Conservation (phyloP, 768 basidiomycete species). For the Leccinum uliginosum region DNA sequence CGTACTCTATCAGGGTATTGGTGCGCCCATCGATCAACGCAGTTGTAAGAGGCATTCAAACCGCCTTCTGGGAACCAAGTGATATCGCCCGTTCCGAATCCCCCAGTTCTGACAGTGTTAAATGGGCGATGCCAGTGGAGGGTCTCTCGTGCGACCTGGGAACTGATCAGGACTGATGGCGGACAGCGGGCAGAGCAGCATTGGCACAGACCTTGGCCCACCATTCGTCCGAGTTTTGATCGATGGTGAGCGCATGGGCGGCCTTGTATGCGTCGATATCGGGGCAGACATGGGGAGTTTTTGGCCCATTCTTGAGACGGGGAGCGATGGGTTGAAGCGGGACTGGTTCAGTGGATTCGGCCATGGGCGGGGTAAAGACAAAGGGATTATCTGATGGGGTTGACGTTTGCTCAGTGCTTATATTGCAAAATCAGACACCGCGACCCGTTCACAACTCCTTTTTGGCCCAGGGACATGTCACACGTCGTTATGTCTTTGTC, state of each 20-base stretch:
- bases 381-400: not conserved
- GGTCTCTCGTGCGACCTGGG: slow-evolving; percentile 64
- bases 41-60: slow-evolving; percentile 93
- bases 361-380: slow-evolving; percentile 30
- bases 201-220: slow-evolving; percentile 67
- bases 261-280: slow-evolving; percentile 68
- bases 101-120: slow-evolving; percentile 77
- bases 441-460: slow-evolving; percentile 7
- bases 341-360: slow-evolving; percentile 32
- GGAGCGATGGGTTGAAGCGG: slow-evolving; percentile 71
- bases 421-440: slow-evolving; percentile 10
- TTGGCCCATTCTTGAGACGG: slow-evolving; percentile 58
- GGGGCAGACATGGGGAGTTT: slow-evolving; percentile 77
- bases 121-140: slow-evolving; percentile 90
- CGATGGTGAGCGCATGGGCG: slow-evolving; percentile 68
- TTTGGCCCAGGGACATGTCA: slow-evolving; percentile 8
- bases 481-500: slow-evolving; percentile 12
- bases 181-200: not conserved
- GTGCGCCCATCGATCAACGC: slow-evolving; percentile 95
- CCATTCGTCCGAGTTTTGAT: slow-evolving; percentile 76
- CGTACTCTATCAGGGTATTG: slow-evolving; percentile 75
- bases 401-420: slow-evolving; percentile 6
- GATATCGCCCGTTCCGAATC: slow-evolving; percentile 82
- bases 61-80: slow-evolving; percentile 96
- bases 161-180: not conserved